Conservation (phyloP, 2,329 filamentous ascomycete species). For the Ophiocordyceps camponoti-leonardi region DNA sequence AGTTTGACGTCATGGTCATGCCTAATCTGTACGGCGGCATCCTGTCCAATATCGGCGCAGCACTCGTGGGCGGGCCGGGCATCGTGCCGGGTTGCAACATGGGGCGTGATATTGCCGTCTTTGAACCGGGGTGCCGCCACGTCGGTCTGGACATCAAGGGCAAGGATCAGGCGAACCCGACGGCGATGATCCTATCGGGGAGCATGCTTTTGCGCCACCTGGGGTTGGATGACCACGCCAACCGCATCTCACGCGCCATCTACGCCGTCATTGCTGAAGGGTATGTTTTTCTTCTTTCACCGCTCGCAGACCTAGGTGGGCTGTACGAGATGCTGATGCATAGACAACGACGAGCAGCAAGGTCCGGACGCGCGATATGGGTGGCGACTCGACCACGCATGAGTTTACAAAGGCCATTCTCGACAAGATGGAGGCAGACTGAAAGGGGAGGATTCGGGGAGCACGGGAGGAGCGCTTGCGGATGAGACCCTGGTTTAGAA, state of each 20-base stretch:
- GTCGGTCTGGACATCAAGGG: constrained; percentile 99
- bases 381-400: constrained; percentile 73
- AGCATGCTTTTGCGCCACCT: constrained; percentile 96
- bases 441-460: constrained; percentile 13
- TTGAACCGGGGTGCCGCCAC: constrained; percentile 97
- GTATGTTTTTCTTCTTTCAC: constrained; percentile 29
- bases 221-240: constrained; percentile 93
- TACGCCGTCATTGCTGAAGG: constrained; percentile 72
- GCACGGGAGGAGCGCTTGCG: no score
- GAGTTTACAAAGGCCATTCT: constrained; percentile 92
- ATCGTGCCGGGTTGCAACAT: constrained; percentile 99
- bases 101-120: constrained; percentile 94
- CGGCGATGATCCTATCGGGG: constrained; percentile 82
- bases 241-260: constrained; percentile 83
- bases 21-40: constrained; percentile 99
- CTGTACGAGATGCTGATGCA: not conserved
- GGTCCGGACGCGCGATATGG: constrained; percentile 88
- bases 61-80: constrained; percentile 89
- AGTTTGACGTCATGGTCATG: constrained; percentile 99
- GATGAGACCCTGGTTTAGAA: not conserved
- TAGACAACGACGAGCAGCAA: constrained; percentile 34
- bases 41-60: constrained; percentile 96
- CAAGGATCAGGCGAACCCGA: constrained; percentile 98
- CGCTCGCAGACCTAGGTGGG: not conserved
- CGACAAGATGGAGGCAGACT: constrained; percentile 78